A percentile compares a stretch with the other conserved stretches of the same genome.
These are phyloP conservation scores for Pyrus pyrifolia DNA, from an alignment of 306 rosid genomes.

Conservation along the genomic window DNA sequence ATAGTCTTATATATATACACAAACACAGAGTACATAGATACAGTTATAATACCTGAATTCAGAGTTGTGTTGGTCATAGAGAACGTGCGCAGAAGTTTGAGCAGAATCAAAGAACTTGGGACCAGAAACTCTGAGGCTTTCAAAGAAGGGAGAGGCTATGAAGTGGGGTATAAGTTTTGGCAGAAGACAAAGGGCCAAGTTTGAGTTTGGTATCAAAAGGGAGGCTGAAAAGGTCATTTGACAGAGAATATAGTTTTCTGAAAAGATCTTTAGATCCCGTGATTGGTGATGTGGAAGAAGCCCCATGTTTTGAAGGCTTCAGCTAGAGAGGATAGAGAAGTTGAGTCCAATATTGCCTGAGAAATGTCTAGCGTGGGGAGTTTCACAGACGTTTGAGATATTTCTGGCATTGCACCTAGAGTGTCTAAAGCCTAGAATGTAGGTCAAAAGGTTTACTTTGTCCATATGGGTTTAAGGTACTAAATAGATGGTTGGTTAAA, in stretches of 20 bases:
- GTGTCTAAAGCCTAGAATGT: constrained; percentile 1
- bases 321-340: constrained; percentile 55
- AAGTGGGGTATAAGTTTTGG: constrained; percentile 80
- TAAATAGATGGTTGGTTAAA: constrained; percentile 34
- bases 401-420: constrained; percentile 43
- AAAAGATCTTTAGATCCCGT: constrained; percentile 78
- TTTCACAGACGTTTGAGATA: constrained; percentile 36
- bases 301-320: constrained; percentile 86
- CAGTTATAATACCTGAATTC: constrained; percentile 52
- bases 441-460: constrained; percentile 40
- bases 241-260: constrained; percentile 42
- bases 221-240: constrained; percentile 53
- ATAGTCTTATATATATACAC: no score
- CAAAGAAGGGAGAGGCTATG: constrained; percentile 97
- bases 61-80: constrained; percentile 39
- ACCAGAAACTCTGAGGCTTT: constrained; percentile 78
- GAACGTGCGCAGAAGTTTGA: constrained; percentile 51
- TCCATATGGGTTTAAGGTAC: constrained; percentile 38
- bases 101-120: constrained; percentile 76
- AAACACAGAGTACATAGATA: background rate
- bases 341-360: constrained; percentile 40
- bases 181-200: constrained; percentile 79
- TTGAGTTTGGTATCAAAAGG: constrained; percentile 77
- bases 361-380: constrained; percentile 85
- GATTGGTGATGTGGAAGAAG: constrained; percentile 82